Percentiles rank a stretch among this genome's conserved stretches.
Conservation (phyloP, 2,329 filamentous ascomycete genomes). For the Ploettnerulaceae sp. region DNA sequence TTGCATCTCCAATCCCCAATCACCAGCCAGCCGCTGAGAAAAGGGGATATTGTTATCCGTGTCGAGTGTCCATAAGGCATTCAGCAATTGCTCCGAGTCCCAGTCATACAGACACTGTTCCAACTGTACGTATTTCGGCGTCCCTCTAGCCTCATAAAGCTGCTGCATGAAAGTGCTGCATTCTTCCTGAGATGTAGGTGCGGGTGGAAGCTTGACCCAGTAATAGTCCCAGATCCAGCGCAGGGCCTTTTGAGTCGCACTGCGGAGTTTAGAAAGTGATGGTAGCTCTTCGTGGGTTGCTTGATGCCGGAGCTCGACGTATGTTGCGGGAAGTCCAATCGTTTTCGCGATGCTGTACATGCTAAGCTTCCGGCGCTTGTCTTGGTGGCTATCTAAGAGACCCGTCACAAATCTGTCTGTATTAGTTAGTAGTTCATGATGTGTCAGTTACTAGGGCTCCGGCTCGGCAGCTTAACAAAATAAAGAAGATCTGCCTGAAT, state of each 20-base stretch:
- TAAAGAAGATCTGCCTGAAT: no score
- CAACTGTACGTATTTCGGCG: constrained; percentile 16
- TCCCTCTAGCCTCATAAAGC: constrained; percentile 25
- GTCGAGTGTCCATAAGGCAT: constrained; percentile 24
- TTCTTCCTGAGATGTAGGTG: constrained; percentile 15
- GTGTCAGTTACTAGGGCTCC: not conserved
- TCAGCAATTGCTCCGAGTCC: constrained; percentile 23
- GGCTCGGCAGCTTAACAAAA: no score
- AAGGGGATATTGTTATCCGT: not conserved
- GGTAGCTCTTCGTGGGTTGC: constrained; percentile 87
- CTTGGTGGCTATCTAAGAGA: constrained; percentile 68
- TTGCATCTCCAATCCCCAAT: constrained; percentile 37
- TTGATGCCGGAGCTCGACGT: constrained; percentile 86
- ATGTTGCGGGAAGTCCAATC: constrained; percentile 66
- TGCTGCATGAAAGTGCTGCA: constrained; percentile 23
- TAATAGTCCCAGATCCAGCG: constrained; percentile 88
- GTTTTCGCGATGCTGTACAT: constrained; percentile 69
- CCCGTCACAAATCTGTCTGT: constrained; percentile 68
- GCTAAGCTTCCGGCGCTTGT: constrained; percentile 60
- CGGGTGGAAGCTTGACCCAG: constrained; percentile 53
- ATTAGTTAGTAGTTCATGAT: constrained; percentile 8
- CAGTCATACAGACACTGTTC: constrained; percentile 14
- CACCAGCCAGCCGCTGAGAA: constrained; percentile 12
- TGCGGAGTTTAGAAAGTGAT: constrained; percentile 65
- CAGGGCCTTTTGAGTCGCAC: constrained; percentile 64